A percentile compares a stretch with the other conserved stretches of the same genome.
These are phyloP conservation scores for Phytophthora macrochlamydospora DNA, from an alignment of 352 stramenopile species.

Conservation along the genomic window DNA sequence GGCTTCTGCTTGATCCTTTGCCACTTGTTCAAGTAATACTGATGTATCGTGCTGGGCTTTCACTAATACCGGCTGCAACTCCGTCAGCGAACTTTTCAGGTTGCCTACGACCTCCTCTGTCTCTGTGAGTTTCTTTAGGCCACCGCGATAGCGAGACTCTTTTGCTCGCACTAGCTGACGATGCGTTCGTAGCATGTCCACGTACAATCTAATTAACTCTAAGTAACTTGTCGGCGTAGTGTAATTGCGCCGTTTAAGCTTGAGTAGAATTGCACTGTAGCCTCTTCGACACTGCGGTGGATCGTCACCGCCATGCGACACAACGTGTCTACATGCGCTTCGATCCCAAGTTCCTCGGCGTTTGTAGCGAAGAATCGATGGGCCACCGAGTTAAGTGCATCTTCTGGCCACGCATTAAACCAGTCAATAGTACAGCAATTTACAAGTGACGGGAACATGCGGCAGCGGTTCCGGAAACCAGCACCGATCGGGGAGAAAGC, in stretches of 20 bases:
- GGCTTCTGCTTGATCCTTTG: constrained; percentile 90
- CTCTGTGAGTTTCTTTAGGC: constrained; percentile 93
- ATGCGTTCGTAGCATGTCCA: constrained; percentile 90
- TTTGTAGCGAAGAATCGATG: constrained; percentile 88
- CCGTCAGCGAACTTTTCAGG: constrained; percentile 90
- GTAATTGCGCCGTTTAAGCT: constrained; percentile 93
- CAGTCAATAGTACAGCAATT: constrained; percentile 97
- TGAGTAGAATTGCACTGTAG: constrained; percentile 76
- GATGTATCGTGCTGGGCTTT: constrained; percentile 91
- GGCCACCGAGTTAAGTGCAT: constrained; percentile 93
- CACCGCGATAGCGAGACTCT: constrained; percentile 79
- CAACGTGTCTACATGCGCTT: constrained; percentile 87
- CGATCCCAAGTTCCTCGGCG: constrained; percentile 88
- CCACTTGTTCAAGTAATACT: constrained; percentile 85
- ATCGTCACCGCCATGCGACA: constrained; percentile 94
- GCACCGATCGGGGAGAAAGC: constrained; percentile 92
- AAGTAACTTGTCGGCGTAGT: constrained; percentile 96
- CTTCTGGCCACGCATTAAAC: constrained; percentile 96
- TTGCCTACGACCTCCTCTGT: constrained; percentile 94
- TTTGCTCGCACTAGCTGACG: constrained; percentile 85
- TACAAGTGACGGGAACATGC: constrained; percentile 94
- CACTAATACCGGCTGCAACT: constrained; percentile 91
- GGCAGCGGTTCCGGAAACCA: constrained; percentile 92
- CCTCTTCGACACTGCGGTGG: constrained; percentile 91
- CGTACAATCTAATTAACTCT: constrained; percentile 94